These are phyloP conservation scores for Aspergillus ustus DNA, from an alignment of 2,329 filamentous ascomycete genomes.

Conservation along the genomic window DNA sequence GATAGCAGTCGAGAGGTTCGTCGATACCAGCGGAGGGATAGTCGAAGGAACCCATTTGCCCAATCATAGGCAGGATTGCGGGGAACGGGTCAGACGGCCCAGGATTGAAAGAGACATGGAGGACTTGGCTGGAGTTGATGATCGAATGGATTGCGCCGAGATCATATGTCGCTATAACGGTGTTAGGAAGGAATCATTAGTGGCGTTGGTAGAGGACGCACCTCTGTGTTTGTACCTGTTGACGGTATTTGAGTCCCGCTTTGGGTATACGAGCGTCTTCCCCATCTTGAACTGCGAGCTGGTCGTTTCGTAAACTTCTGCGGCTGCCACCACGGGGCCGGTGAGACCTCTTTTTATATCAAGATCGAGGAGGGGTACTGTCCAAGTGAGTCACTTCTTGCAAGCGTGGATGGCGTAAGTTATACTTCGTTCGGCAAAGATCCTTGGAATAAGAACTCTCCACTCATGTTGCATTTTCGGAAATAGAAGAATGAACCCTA, in stretches of 20 bases:
- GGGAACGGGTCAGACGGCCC: constrained; percentile 70
- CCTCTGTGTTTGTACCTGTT: constrained; percentile 70
- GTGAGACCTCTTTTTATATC: not conserved
- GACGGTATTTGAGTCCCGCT: constrained; percentile 66
- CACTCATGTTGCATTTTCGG: constrained; percentile 7
- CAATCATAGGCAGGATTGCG: constrained; percentile 81
- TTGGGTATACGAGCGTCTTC: constrained; percentile 61
- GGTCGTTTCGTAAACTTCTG: not conserved
- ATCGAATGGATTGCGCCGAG: constrained; percentile 74
- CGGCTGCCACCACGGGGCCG: not conserved
- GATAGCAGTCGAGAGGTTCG: constrained; percentile 74
- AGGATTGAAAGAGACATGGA: constrained; percentile 79
- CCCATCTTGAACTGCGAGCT: constrained; percentile 40
- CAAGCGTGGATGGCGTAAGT: constrained; percentile 4
- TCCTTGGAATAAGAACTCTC: not conserved
- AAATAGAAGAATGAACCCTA: not conserved
- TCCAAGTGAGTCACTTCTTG: constrained; percentile 12
- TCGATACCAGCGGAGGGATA: constrained; percentile 63
- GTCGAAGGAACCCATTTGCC: constrained; percentile 75
- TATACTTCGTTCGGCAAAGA: not conserved
- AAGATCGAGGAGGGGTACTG: not conserved
- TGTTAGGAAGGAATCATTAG: not conserved
- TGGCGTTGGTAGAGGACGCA: constrained; percentile 36
- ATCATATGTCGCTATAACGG: constrained; percentile 67
- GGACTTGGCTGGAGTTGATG: constrained; percentile 72